Conservation (phyloP, 176 grass and related monocot species). For the Pharus latifolius region DNA sequence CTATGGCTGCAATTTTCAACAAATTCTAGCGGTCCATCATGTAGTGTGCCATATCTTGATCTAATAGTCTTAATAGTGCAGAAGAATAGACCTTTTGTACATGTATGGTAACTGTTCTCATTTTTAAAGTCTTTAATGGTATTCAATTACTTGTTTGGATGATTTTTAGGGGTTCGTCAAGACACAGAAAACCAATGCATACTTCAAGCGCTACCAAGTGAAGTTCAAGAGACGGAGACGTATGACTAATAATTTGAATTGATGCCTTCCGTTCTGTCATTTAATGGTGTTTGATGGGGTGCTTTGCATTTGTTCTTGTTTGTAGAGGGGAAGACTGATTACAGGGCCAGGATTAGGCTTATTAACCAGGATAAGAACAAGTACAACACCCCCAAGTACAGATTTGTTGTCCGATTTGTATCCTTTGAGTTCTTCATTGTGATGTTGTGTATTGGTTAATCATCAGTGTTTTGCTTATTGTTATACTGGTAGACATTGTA, state of each 20-base stretch:
- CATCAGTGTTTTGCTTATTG: neutral
- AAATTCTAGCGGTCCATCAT: neutral
- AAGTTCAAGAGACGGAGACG: slow-evolving; percentile 84
- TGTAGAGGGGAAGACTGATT: slow-evolving; percentile 69
- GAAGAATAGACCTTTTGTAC: neutral
- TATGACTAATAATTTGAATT: neutral
- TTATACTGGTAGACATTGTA: neutral
- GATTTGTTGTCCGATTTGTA: slow-evolving; percentile 84
- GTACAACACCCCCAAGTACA: slow-evolving; percentile 63
- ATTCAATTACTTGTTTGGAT: neutral
- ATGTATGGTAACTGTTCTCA: neutral
- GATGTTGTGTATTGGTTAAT: neutral
- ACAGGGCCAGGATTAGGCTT: slow-evolving; percentile 56
- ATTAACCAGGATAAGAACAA: slow-evolving; percentile 88
- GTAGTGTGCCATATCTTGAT: neutral
- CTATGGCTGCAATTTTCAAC: neutral
- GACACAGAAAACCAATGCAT: slow-evolving; percentile 48
- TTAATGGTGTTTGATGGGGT: neutral
- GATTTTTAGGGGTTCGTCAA: slow-evolving; percentile 43
- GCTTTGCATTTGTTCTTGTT: neutral
- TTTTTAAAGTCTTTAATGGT: neutral
- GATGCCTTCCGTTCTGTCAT: neutral
- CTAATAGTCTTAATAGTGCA: neutral
- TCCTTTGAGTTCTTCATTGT: neutral
- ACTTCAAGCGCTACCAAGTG: slow-evolving; percentile 71